Percentiles rank a stretch among this genome's conserved stretches.
Evolutionary conservation across 192 early-diverging fungal genomes (phyloP).

Genomic region (Oehlia diaphana): DNA sequence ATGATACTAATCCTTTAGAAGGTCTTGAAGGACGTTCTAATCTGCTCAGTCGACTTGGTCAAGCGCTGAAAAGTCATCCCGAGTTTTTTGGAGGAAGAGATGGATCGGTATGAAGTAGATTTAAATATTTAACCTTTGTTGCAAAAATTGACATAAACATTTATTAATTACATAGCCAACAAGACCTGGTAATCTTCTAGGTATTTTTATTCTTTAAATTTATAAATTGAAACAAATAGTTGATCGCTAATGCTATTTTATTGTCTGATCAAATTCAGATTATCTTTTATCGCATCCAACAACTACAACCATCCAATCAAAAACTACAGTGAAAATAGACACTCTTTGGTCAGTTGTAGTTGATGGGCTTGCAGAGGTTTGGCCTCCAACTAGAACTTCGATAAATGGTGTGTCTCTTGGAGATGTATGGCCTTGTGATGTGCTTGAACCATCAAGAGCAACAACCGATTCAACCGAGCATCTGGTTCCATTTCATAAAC

Average conservation of each 20-base stretch:
- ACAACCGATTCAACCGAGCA: conserved; percentile 37
- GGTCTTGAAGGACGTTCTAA: conserved; percentile 76
- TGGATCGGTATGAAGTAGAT: conserved; percentile 32
- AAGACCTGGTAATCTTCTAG: conserved; percentile 82
- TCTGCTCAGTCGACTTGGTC: conserved; percentile 67
- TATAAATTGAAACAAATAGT: background rate
- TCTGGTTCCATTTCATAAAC: conserved; percentile 86
- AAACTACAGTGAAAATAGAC: conserved; percentile 60
- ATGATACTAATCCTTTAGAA: conserved; percentile 72
- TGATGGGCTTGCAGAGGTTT: conserved; percentile 76
- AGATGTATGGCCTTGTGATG: conserved; percentile 85
- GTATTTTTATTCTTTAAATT: conserved; percentile 30
- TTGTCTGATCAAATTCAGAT: conserved; percentile 38
- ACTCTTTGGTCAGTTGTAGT: conserved; percentile 81
- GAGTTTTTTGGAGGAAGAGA: conserved; percentile 58
- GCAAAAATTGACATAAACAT: background rate
- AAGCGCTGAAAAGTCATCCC: conserved; percentile 48
- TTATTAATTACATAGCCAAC: conserved; percentile 34
- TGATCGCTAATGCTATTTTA: background rate
- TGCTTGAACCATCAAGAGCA: conserved; percentile 40
- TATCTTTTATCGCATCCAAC: conserved; percentile 67
- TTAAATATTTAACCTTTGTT: background rate
- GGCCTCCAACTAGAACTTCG: conserved; percentile 80
- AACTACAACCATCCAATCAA: conserved; percentile 48
- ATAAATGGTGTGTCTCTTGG: conserved; percentile 79